Base-by-base conservation (phyloP, 768 basidiomycete species). In the Psilocybe cyanescens region DNA sequence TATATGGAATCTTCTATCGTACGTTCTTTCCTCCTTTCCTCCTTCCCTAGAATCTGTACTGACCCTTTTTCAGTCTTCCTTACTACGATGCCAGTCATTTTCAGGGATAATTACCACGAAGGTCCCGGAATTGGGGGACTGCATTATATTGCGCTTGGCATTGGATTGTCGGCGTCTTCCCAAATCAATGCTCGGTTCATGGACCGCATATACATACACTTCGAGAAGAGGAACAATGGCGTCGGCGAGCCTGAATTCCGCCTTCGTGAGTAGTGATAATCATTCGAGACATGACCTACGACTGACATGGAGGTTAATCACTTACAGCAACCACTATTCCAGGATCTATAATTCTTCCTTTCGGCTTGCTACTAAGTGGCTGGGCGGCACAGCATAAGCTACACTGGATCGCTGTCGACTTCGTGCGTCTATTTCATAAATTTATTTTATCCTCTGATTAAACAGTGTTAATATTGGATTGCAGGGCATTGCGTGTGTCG, bases 391-490 rank as follows among this genome's bases (percentile, higher is more conserved):
- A 89, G 64, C 65, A 77, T 0, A 70, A 76, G 12, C 70, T 87
- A 0, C 85, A 85, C 60, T 95, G 92, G 92, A 85, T 93, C 52
- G 86, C 77, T 0, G 81, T 85, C 2, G 89, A 91, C 63, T 78
- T 92, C 28, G 89, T 89, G 64, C 59, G 85, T 67, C 39, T 19
- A 12, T 44, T n/a, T n/a, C 7, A 44, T 44, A 8, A 5, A 4
- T 16, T 44, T 44, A 6, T 35, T 50, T 58, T 44, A 66, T 17
- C 2, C 49, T n/a, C 54, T 37, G 30, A 17, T 54, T 47, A 57
- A 8, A 37, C 3, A 39, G 8, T 9, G 19, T 19, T 19, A 19
- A 19, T 19, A 19, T 19, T 19, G 19, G 19, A 19, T 28, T 28
- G 33, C 58, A 88, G 86, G 88, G 88, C 1, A 85, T 86, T 31